Conservation (phyloP, 345 rosid genomes). For the Dipteronia sinensis region DNA sequence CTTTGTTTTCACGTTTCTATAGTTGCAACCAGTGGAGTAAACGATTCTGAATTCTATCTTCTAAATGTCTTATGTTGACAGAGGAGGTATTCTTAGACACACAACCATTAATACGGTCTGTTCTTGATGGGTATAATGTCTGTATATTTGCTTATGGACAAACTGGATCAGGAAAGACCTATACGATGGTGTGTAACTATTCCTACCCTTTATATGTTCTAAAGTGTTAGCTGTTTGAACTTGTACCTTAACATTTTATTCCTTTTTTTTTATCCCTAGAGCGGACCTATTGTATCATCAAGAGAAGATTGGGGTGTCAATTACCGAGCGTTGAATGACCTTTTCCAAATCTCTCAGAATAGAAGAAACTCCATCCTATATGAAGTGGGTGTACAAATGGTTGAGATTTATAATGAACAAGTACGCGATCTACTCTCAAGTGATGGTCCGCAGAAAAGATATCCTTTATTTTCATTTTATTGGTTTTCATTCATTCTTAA, state of each 20-base stretch:
- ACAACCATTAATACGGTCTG: constrained; percentile 87
- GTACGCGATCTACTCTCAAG: constrained; percentile 88
- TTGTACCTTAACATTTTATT: constrained; percentile 15
- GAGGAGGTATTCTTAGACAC: constrained; percentile 96
- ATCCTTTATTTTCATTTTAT: constrained; percentile 56
- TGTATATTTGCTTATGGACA: constrained; percentile 99
- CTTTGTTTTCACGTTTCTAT: constrained; percentile 6
- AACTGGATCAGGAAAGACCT: constrained; percentile 99
- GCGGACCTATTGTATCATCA: constrained; percentile 80
- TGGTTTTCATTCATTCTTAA: constrained; percentile 7
- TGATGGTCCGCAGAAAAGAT: constrained; percentile 73
- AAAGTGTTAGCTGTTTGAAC: constrained; percentile 13
- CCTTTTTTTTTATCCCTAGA: constrained; percentile 44
- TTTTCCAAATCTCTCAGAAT: constrained; percentile 76
- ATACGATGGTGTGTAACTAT: constrained; percentile 71
- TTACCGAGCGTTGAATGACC: constrained; percentile 89
- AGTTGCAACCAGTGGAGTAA: neutral
- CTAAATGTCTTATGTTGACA: constrained; percentile 31
- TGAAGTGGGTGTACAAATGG: constrained; percentile 98
- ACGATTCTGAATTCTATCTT: neutral
- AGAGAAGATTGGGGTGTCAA: constrained; percentile 98
- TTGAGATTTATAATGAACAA: constrained; percentile 98
- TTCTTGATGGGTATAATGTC: constrained; percentile 94
- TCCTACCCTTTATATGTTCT: constrained; percentile 12
- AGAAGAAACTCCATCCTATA: constrained; percentile 67